Evolutionary conservation across 352 stramenopile genomes (phyloP), one percentile per base, ranked within the genome.

Genomic region (Phytophthora macrochlamydospora): DNA sequence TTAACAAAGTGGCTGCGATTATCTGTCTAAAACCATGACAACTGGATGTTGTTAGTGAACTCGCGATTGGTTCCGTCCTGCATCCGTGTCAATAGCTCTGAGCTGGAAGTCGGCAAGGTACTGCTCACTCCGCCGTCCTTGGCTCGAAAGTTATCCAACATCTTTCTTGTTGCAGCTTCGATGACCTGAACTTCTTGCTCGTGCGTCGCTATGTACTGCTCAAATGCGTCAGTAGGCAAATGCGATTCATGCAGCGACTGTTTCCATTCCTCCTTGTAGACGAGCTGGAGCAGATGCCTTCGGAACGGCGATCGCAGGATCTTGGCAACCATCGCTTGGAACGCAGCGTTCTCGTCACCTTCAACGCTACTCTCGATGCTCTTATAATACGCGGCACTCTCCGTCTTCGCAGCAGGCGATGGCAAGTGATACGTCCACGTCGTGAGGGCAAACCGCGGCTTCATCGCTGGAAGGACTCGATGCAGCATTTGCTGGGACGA

Each of bases 401-500:
- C 56, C 48, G 65, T 59, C 5, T 68, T 69, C 0, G 55, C 58
- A 8, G 24, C 38, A 7, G 42, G 32, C 45, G 51, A 51, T 14
- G 65, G 67, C 7, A 62, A 65, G 45, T 78, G 67, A 61, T 94
- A 92, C 28, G 90, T 73, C 86, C 86, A 94, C 28, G 81, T 92
- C 12, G 83, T 91, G 24, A 94, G 76, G 52, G 80, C 87, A 44
- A 79, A 85, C 44, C 86, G 75, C 2, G 78, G 75, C 29, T 73
- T 74, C 8, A 11, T 60, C 5, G 80, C 59, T 32, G 82, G 84
- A 58, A 92, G 56, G 33, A 94, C 86, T 24, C 84, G 84, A 48
- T 94, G 86, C 51, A 93, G 67, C 86, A 94, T 93, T 55, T 90
- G 79, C 59, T 92, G 72, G 18, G 81, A 92, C 2, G 77, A 90